Percentiles rank a stretch among this genome's conserved stretches.
Evolutionary conservation across 2,329 filamentous ascomycete genomes (phyloP).

Genomic region (Lecanosticta acicola): DNA sequence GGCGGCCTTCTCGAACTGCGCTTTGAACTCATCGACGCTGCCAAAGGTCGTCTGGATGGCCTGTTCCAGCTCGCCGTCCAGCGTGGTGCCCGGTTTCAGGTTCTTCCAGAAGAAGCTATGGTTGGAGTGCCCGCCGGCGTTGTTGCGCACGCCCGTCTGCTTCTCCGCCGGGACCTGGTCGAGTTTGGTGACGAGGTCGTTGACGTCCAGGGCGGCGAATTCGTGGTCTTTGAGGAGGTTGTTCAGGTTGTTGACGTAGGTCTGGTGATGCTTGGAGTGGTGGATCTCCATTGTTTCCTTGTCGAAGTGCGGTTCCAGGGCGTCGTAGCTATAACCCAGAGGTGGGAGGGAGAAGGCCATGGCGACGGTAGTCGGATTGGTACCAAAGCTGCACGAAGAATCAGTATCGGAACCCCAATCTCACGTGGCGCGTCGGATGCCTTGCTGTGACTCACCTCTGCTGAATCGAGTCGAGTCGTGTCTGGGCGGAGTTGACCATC

Average conservation of each 20-base stretch:
- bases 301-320: slow-evolving; percentile 68
- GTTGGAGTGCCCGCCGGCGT: slow-evolving; percentile 89
- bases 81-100: slow-evolving; percentile 56
- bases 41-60: slow-evolving; percentile 65
- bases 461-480: slow-evolving; percentile 22
- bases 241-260: slow-evolving; percentile 73
- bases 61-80: slow-evolving; percentile 52
- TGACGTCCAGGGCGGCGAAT: slow-evolving; percentile 44
- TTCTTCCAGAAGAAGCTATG: slow-evolving; percentile 91
- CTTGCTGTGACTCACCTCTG: slow-evolving; percentile 15
- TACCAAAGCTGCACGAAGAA: slow-evolving; percentile 12
- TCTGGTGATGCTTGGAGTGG: slow-evolving; percentile 72
- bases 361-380: slow-evolving; percentile 10
- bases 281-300: slow-evolving; percentile 76
- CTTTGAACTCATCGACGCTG: slow-evolving; percentile 60
- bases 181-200: slow-evolving; percentile 44
- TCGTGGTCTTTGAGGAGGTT: slow-evolving; percentile 56
- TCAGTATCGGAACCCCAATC: not conserved
- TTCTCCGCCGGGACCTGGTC: slow-evolving; percentile 57
- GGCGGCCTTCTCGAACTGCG: slow-evolving; percentile 59
- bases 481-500: slow-evolving; percentile 25
- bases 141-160: slow-evolving; percentile 73
- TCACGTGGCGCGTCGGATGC: slow-evolving; percentile 1
- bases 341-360: slow-evolving; percentile 28
- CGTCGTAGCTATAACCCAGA: slow-evolving; percentile 43